A percentile compares a stretch with the other conserved stretches of the same genome.
phyloP scores from a whole-genome alignment of 1,139 yeast species.

The Suhomyces yuchorum region DNA sequence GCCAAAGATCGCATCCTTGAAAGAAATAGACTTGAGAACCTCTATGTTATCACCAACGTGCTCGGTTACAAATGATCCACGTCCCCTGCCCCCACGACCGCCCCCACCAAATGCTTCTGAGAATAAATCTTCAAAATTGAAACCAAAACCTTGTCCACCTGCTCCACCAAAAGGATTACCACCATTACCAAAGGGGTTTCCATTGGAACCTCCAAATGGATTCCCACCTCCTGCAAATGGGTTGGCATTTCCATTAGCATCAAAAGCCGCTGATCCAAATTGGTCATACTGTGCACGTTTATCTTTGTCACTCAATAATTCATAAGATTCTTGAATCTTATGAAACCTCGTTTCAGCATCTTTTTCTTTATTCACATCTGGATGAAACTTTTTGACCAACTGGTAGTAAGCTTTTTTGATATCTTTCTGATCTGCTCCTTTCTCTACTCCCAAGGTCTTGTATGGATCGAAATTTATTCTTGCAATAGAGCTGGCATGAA shows the following conservation, averaged over 20 bases:
- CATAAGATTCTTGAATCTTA: conserved; percentile 92
- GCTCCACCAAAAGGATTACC: conserved; percentile 17
- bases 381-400: conserved; percentile 91
- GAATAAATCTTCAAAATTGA: conserved; percentile 86
- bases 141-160: conserved; percentile 50
- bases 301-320: conserved; percentile 80
- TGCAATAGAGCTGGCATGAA: conserved; percentile 28
- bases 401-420: conserved; percentile 94
- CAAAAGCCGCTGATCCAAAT: conserved; percentile 87
- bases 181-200: conserved; percentile 34
- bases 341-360: conserved; percentile 90
- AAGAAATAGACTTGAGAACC: conserved; percentile 68
- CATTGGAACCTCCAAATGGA: conserved; percentile 44
- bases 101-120: conserved; percentile 67
- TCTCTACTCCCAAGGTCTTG: conserved; percentile 73
- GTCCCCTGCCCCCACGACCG: conserved; percentile 36
- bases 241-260: conserved; percentile 60
- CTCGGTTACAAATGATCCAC: conserved; percentile 59
- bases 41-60: conserved; percentile 91
- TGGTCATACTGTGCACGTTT: conserved; percentile 91
- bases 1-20: conserved; percentile 90
- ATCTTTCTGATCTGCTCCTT: conserved; percentile 71
- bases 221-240: conserved; percentile 53
- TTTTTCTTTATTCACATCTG: conserved; percentile 91
- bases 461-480: conserved; percentile 71